phyloP scores from a whole-genome alignment of 768 basidiomycete genomes.

The Boletus reticuloceps region DNA sequence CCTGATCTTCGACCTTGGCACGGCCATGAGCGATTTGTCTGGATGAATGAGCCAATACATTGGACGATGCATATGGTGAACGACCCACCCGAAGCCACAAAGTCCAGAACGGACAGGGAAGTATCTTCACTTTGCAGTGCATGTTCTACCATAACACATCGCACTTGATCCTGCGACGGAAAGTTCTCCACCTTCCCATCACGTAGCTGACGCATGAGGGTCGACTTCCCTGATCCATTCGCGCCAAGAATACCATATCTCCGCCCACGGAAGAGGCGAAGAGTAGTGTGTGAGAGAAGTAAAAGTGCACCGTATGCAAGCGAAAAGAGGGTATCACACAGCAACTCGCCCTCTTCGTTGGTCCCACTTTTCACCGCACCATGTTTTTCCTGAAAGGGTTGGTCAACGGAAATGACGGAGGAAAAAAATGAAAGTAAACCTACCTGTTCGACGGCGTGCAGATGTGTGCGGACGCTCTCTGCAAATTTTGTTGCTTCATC shows the following conservation, averaged over 20 bases:
- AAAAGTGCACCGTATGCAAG: conserved; percentile 94
- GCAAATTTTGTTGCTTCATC: conserved; percentile 50
- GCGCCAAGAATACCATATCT: conserved; percentile 94
- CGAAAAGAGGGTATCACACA: conserved; percentile 93
- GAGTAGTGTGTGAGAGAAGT: conserved; percentile 88
- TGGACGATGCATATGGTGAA: conserved; percentile 5
- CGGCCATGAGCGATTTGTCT: conserved; percentile 68
- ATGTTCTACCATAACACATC: conserved; percentile 97
- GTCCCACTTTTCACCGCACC: conserved; percentile 39
- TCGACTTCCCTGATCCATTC: conserved; percentile 97
- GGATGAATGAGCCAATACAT: conserved; percentile 6
- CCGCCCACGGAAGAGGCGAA: conserved; percentile 85
- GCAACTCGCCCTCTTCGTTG: conserved; percentile 75
- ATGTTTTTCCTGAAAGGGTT: conserved; percentile 53
- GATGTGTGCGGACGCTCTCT: conserved; percentile 67
- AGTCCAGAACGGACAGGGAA: conserved; percentile 79
- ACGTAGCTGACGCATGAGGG: conserved; percentile 91
- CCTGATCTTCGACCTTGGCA: conserved; percentile 70
- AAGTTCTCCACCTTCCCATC: conserved; percentile 97
- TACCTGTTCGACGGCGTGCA: conserved; percentile 74
- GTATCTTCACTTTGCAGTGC: conserved; percentile 92
- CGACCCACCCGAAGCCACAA: conserved; percentile 75
- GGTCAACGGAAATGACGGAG: conserved; percentile 5
- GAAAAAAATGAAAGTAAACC: conserved; percentile 13
- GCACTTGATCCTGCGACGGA: conserved; percentile 81